These are phyloP conservation scores for Pharus latifolius DNA, from an alignment of 176 grass and related monocot genomes.

Conservation along the genomic window DNA sequence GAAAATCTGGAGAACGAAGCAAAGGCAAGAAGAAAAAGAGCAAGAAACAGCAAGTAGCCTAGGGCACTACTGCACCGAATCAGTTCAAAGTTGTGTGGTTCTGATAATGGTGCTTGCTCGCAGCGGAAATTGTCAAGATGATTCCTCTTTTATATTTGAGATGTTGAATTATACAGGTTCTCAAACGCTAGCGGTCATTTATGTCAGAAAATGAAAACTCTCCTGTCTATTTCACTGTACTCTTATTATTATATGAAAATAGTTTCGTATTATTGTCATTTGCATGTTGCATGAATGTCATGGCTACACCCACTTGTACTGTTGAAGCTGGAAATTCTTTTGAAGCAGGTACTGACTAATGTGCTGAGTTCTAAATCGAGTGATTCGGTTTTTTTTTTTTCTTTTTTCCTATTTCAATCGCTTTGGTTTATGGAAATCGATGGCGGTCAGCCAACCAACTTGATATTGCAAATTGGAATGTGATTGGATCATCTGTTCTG, in stretches of 20 bases:
- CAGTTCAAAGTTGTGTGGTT: not conserved
- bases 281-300: not conserved
- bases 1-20: slow-evolving; percentile 40
- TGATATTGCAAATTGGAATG: not conserved
- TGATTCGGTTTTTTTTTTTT: too few species aligned
- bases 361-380: too few species aligned
- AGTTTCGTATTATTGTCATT: not conserved
- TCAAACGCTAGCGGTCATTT: not conserved
- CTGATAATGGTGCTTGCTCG: not conserved
- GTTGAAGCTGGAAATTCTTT: not conserved
- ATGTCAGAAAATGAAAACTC: not conserved
- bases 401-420: not conserved
- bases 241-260: not conserved
- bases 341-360: too few species aligned
- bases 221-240: not conserved
- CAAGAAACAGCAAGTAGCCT: slow-evolving; percentile 43
- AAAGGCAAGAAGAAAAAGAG: slow-evolving; percentile 38
- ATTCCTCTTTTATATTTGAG: not conserved
- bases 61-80: not conserved
- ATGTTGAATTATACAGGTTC: too few species aligned
- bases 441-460: not conserved
- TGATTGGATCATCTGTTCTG: not conserved
- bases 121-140: slow-evolving; percentile 11
- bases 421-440: not conserved
- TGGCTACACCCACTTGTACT: not conserved